These are phyloP conservation scores for Exsudoporus frostii DNA, from an alignment of 768 basidiomycete species.

Conservation along the genomic window DNA sequence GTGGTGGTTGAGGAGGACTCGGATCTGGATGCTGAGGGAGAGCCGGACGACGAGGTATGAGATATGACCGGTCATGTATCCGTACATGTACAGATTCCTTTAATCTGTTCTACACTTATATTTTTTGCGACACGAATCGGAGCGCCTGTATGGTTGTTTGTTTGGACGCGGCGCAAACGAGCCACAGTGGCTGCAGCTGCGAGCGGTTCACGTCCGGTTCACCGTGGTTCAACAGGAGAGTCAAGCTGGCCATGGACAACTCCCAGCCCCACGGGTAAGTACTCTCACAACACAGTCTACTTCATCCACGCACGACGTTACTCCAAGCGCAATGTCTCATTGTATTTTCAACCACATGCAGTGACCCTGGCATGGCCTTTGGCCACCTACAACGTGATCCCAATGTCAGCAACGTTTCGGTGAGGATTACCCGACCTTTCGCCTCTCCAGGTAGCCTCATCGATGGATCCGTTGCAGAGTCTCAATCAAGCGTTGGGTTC, in stretches of 20 bases:
- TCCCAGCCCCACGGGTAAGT: constrained; percentile 35
- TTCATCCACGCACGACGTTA: not conserved
- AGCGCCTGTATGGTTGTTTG: constrained; percentile 22
- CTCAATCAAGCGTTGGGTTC: constrained; percentile 59
- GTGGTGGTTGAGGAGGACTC: constrained; percentile 28
- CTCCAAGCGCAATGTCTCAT: constrained; percentile 11
- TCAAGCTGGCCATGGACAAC: constrained; percentile 30
- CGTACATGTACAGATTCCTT: constrained; percentile 17
- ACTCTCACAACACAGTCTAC: constrained; percentile 9
- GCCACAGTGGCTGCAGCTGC: constrained; percentile 27
- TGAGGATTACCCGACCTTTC: constrained; percentile 36
- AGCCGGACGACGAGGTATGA: constrained; percentile 46
- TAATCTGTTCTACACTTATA: constrained; percentile 21
- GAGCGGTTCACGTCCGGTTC: constrained; percentile 37
- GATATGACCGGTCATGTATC: constrained; percentile 33
- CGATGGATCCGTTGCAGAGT: constrained; percentile 37
- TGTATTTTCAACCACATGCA: constrained; percentile 29
- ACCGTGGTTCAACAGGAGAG: constrained; percentile 31
- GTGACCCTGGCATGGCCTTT: constrained; percentile 62
- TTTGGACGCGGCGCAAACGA: constrained; percentile 28
- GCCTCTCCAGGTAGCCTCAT: constrained; percentile 27
- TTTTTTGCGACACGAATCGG: constrained; percentile 20
- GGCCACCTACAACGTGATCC: constrained; percentile 57
- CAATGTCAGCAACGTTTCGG: constrained; percentile 56
- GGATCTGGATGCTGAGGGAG: constrained; percentile 41